Percentiles rank a stretch among this genome's conserved stretches.
Conservation (phyloP, 345 rosid species). For the Eucalyptus coolabah region DNA sequence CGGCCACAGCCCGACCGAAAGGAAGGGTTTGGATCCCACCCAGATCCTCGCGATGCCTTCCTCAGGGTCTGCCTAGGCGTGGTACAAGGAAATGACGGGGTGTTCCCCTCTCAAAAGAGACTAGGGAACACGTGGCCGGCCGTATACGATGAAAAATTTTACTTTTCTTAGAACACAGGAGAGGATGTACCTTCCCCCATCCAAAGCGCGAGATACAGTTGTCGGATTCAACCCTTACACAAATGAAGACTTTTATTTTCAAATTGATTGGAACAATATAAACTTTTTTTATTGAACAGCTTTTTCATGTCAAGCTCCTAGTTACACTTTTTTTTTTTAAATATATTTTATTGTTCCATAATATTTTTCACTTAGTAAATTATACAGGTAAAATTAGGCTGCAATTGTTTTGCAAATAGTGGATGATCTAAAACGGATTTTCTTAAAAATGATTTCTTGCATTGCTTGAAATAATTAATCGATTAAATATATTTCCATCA, state of each 20-base stretch:
- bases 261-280: not conserved
- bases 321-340: not conserved
- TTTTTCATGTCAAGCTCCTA: not conserved
- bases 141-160: not conserved
- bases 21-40: too few relatives aligned
- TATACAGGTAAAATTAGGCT: not conserved
- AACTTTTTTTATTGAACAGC: not conserved
- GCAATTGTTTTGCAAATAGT: too few relatives aligned
- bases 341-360: not conserved
- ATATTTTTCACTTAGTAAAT: not conserved
- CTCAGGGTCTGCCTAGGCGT: too few relatives aligned
- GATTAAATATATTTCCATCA: too few relatives aligned
- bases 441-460: accelerated
- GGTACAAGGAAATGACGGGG: too few relatives aligned
- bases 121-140: too few relatives aligned
- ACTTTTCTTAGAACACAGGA: not conserved
- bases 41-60: too few relatives aligned
- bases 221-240: not conserved
- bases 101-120: too few relatives aligned
- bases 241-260: not conserved
- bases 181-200: not conserved
- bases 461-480: not conserved
- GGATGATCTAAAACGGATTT: too few relatives aligned
- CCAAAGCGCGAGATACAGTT: not conserved
- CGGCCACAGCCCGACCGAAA: too few relatives aligned